Conservation (phyloP, 192 early-diverging fungal genomes). For the Umbelopsis ramanniana region DNA sequence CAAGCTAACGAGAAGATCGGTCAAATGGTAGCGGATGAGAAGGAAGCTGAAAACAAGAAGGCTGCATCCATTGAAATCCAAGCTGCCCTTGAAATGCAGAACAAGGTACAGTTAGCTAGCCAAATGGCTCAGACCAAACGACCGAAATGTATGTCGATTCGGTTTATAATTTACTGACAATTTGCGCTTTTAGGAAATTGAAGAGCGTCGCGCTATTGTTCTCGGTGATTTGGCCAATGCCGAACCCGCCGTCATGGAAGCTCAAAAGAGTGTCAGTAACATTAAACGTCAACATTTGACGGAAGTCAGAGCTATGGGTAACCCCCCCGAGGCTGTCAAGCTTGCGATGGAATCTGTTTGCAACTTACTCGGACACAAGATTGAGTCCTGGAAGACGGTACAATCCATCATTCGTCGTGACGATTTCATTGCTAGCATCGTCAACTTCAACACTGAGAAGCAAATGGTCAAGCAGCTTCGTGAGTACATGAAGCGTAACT, state of each 20-base stretch:
- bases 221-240: conserved; percentile 91
- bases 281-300: conserved; percentile 98
- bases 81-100: conserved; percentile 72
- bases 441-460: conserved; percentile 91
- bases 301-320: conserved; percentile 96
- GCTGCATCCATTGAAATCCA: conserved; percentile 79
- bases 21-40: conserved; percentile 93
- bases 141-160: too few species aligned
- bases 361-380: conserved; percentile 84
- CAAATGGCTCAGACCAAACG: too few species aligned
- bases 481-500: conserved; percentile 79
- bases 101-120: conserved; percentile 43
- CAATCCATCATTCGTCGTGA: conserved; percentile 90
- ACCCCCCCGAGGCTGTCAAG: conserved; percentile 95
- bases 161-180: too few species aligned
- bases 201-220: conserved; percentile 75
- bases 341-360: conserved; percentile 98
- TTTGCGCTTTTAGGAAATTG: conserved; percentile 60
- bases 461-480: conserved; percentile 79
- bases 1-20: conserved; percentile 96
- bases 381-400: conserved; percentile 91
- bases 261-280: conserved; percentile 88
- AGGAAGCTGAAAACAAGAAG: conserved; percentile 92
- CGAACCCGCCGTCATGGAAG: conserved; percentile 96
- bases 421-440: conserved; percentile 97